phyloP scores from a whole-genome alignment of 2,329 filamentous ascomycete species.

The Microdochium paspali region DNA sequence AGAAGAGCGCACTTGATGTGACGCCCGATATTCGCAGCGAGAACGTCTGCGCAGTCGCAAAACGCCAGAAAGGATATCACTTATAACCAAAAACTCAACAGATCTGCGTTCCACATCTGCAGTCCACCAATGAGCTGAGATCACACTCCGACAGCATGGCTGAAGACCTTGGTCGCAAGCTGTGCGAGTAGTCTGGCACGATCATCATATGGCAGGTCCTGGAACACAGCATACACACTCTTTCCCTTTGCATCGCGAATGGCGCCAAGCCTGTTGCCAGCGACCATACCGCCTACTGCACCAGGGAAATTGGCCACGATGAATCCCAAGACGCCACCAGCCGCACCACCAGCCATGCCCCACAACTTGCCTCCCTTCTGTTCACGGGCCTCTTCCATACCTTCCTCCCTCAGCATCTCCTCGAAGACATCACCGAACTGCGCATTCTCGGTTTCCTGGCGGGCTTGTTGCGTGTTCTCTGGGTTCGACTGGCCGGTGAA shows the following conservation, averaged over 20 bases:
- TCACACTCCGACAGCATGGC: slow-evolving; percentile 58
- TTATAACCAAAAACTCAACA: no score
- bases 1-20: no score
- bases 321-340: slow-evolving; percentile 85
- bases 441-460: slow-evolving; percentile 53
- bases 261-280: slow-evolving; percentile 84
- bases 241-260: slow-evolving; percentile 86
- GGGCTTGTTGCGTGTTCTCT: slow-evolving; percentile 24
- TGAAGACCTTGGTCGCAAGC: slow-evolving; percentile 79
- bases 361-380: slow-evolving; percentile 68
- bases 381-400: slow-evolving; percentile 64
- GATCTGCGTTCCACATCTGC: no score
- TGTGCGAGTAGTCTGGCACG: slow-evolving; percentile 74
- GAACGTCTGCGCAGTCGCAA: no score
- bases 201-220: slow-evolving; percentile 75
- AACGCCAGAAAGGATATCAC: no score
- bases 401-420: slow-evolving; percentile 81
- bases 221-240: slow-evolving; percentile 88
- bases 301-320: slow-evolving; percentile 91
- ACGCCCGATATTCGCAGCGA: no score
- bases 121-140: no score
- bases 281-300: slow-evolving; percentile 79
- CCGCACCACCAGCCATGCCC: slow-evolving; percentile 74
- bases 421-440: slow-evolving; percentile 88
- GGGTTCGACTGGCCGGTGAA: slow-evolving; percentile 32